Evolutionary conservation across 2,329 filamentous ascomycete genomes (phyloP).

Genomic region (Aspergillus felis): DNA sequence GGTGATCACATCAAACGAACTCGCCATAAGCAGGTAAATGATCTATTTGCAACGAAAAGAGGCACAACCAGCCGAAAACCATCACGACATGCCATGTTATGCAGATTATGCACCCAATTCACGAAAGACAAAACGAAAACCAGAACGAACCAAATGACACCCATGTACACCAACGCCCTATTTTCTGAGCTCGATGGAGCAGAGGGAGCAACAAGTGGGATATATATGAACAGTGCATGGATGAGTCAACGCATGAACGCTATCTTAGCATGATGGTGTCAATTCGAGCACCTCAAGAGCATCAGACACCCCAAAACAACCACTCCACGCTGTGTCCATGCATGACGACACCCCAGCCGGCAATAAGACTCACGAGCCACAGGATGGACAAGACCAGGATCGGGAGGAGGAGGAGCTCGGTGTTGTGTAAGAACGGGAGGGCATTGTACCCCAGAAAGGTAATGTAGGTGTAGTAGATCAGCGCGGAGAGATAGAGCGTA

Average conservation of each 20-base stretch:
- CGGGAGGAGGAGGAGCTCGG: slow-evolving; percentile 61
- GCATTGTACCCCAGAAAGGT: slow-evolving; percentile 68
- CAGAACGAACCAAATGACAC: slow-evolving; percentile 3
- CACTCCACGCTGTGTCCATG: slow-evolving; percentile 41
- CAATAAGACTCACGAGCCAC: slow-evolving; percentile 53
- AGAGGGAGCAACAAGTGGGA: slow-evolving; percentile 2
- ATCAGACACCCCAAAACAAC: slow-evolving; percentile 42
- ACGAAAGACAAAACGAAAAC: not conserved
- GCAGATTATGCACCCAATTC: slow-evolving; percentile 1
- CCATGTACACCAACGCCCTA: slow-evolving; percentile 26
- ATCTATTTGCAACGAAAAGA: not conserved
- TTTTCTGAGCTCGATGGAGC: slow-evolving; percentile 7
- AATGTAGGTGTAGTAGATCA: slow-evolving; percentile 65
- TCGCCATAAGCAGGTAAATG: not conserved
- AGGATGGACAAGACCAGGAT: slow-evolving; percentile 57
- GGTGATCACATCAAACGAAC: not conserved
- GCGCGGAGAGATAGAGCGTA: slow-evolving; percentile 61
- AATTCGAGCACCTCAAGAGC: not conserved
- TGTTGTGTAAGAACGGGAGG: slow-evolving; percentile 63
- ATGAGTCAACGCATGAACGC: slow-evolving; percentile 3
- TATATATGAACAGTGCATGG: not conserved
- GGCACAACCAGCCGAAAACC: not conserved
- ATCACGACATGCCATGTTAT: not conserved
- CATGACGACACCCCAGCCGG: slow-evolving; percentile 44
- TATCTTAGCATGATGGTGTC: not conserved